Evolutionary conservation across 768 basidiomycete genomes (phyloP).

Genomic region (Termitomyces sp.): DNA sequence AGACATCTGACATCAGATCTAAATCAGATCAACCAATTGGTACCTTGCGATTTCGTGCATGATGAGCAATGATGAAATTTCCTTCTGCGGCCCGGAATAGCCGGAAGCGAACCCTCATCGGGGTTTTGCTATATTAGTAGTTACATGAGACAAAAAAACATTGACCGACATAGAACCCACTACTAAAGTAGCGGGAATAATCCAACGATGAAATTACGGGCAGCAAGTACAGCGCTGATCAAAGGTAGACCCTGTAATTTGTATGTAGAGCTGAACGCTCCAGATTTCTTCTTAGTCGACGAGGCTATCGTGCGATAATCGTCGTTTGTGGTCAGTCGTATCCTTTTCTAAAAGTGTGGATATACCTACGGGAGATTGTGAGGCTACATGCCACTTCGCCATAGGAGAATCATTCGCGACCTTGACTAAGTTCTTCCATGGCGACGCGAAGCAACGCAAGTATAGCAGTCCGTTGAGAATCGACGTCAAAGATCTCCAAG

Average conservation of each 20-base stretch:
- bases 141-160: too few species aligned
- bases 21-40: neutral
- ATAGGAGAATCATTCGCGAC: neutral
- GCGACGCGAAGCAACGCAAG: neutral
- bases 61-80: neutral
- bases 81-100: neutral
- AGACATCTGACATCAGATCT: neutral
- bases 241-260: neutral
- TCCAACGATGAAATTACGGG: too few species aligned
- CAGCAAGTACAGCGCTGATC: neutral
- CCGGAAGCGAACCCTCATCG: neutral
- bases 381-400: neutral
- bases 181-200: too few species aligned
- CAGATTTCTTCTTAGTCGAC: neutral
- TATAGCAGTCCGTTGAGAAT: neutral
- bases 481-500: neutral
- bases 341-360: neutral
- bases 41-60: neutral
- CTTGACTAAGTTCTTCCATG: neutral
- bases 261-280: neutral
- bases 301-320: too few species aligned
- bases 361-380: too few species aligned
- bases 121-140: neutral
- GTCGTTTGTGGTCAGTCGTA: neutral
- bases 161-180: too few species aligned